These are phyloP conservation scores for Claviceps sp. DNA, from an alignment of 2,329 filamentous ascomycete genomes.

Conservation along the genomic window DNA sequence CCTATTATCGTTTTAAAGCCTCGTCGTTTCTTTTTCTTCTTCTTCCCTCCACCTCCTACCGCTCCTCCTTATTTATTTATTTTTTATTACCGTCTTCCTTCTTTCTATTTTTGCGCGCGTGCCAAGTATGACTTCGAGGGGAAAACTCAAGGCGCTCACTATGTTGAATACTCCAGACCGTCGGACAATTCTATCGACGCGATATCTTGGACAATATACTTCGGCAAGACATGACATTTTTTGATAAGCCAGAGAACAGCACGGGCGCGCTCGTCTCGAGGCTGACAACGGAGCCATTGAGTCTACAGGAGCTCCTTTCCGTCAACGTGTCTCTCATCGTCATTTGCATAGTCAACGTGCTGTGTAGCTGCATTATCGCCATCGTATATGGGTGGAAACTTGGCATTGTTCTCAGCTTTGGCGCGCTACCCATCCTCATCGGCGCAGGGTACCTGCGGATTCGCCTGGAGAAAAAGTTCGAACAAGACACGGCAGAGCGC, in stretches of 20 bases:
- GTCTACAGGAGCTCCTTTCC: constrained; percentile 35
- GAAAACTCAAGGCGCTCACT: background rate
- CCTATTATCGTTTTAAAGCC: too few relatives aligned
- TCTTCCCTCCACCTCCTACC: background rate
- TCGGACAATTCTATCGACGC: constrained; percentile 22
- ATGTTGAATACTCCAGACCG: constrained; percentile 7
- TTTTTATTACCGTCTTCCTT: too few relatives aligned
- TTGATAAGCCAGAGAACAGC: constrained; percentile 23
- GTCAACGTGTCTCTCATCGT: constrained; percentile 34
- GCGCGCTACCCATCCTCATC: constrained; percentile 31
- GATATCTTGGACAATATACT: constrained; percentile 38
- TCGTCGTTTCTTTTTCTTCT: too few relatives aligned
- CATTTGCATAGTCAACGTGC: constrained; percentile 30
- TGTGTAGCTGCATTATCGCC: constrained; percentile 31
- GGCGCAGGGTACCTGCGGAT: constrained; percentile 33
- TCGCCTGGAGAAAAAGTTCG: constrained; percentile 32
- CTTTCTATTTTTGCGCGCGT: too few relatives aligned
- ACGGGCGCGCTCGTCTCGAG: constrained; percentile 26
- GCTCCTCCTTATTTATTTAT: background rate
- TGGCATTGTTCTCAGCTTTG: constrained; percentile 32
- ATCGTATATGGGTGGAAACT: constrained; percentile 36
- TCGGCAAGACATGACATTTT: constrained; percentile 39
- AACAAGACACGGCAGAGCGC: constrained; percentile 27
- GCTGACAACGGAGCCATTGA: constrained; percentile 27
- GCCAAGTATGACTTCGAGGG: background rate